Percentiles rank a stretch among this genome's conserved stretches.
These are phyloP conservation scores for Neurospora sublineolata DNA, from an alignment of 495 filamentous ascomycete species.

Conservation along the genomic window DNA sequence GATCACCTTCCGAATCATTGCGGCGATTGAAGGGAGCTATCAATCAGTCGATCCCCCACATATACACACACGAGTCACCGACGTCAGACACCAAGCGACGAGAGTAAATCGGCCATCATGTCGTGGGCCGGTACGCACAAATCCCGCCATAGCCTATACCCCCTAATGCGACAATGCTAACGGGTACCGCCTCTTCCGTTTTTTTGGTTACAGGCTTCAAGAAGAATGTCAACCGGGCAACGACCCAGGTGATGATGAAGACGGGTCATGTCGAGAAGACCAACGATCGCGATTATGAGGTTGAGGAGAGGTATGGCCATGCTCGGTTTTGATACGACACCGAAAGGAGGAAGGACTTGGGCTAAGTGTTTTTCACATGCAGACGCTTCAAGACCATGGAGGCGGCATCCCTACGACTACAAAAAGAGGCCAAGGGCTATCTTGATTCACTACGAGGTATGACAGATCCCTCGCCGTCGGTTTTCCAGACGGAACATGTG, in stretches of 20 bases:
- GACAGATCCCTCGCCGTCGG: not conserved
- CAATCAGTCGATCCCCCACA: not conserved
- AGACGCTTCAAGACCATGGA: constrained; percentile 96
- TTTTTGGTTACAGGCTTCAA: constrained; percentile 63
- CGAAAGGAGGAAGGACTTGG: constrained; percentile 1
- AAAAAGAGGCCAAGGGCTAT: constrained; percentile 97
- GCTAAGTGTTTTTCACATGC: not conserved
- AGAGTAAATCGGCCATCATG: constrained; percentile 32
- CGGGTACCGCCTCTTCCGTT: not conserved
- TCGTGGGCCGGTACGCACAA: constrained; percentile 46
- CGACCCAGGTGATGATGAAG: constrained; percentile 99
- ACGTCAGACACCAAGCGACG: not conserved
- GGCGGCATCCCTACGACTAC: constrained; percentile 75
- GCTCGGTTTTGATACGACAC: not conserved
- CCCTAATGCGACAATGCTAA: not conserved
- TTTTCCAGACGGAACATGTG: not conserved
- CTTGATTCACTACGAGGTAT: constrained; percentile 86
- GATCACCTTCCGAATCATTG: not conserved
- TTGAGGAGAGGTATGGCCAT: constrained; percentile 69
- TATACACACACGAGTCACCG: not conserved
- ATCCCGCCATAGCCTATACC: constrained; percentile 10
- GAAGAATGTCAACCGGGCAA: constrained; percentile 96
- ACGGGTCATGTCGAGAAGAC: constrained; percentile 96
- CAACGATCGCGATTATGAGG: constrained; percentile 96
- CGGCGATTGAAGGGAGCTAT: not conserved